Evolutionary conservation across 805 yeast species (phyloP), one percentile per base, ranked within the genome.

Genomic region (Millerozyma miso): DNA sequence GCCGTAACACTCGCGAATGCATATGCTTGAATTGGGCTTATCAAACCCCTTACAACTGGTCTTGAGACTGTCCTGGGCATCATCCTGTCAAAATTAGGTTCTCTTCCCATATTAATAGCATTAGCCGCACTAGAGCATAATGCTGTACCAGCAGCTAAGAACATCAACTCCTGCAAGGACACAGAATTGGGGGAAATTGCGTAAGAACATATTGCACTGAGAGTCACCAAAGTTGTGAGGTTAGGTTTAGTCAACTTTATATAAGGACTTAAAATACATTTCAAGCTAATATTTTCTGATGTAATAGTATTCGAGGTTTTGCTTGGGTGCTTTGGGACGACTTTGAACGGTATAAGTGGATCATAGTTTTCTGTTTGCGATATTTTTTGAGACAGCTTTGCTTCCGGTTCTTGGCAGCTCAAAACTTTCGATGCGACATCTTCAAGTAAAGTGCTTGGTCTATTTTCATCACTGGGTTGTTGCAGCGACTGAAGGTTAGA

Each of bases 81-180:
- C 57, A 77, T 75, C 37, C 77, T 74, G 58, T 93, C 99, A 57
- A 81, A 93, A 16, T 79, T 85, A 1, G 97, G 96, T 63, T 93
- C 99, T 52, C 99, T 73, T 1, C 89, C 98, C 96, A 90, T 91
- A 58, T 93, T 93, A 38, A 93, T 88, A 3, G 98, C 95, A 65
- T 93, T 93, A 2, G 99, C 99, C 2, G 97, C 82, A 8, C 95
- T 95, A 0, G 97, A 88, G 50, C 93, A 79, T 29, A 93, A 65
- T 1, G 91, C 79, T 0, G 97, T 93, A 13, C 99, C 99, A 0
- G 75, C 62, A 0, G 97, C 87, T 26, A 93, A 69, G 51, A 81
- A 80, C 26, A 86, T 54, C 38, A 93, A 73, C 48, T 87, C 83
- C 4, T 79, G 68, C 3, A 91, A 61, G 0, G 93, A 79, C 0